phyloP scores from a whole-genome alignment of 768 basidiomycete genomes.

The Gymnopilus junonius region DNA sequence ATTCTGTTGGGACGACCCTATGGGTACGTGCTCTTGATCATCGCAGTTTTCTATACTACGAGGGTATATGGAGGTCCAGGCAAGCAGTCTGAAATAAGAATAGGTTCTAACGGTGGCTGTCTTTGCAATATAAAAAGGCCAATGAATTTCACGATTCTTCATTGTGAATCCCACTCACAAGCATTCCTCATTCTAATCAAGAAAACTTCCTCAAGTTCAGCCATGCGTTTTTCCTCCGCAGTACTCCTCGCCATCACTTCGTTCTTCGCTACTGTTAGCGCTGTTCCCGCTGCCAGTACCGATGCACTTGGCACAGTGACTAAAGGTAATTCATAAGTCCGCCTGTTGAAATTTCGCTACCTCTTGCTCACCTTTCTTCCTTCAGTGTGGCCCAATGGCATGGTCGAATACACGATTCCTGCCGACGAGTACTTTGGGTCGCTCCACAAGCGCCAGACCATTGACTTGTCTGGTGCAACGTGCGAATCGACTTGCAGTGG shows the following conservation, averaged over 20 bases:
- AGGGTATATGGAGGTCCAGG: too few species aligned
- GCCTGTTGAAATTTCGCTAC: background rate
- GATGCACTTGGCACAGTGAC: background rate
- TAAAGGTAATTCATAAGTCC: too few species aligned
- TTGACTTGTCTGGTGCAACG: background rate
- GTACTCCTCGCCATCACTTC: background rate
- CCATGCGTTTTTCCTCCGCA: background rate
- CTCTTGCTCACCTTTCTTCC: background rate
- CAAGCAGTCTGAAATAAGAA: too few species aligned
- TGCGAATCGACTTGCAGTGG: slow-evolving; percentile 5
- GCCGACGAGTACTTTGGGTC: background rate
- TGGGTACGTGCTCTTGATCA: too few species aligned
- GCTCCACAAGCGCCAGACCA: background rate
- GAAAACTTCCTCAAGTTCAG: background rate
- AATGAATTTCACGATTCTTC: background rate
- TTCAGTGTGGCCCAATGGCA: background rate
- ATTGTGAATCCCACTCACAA: slow-evolving; percentile 3
- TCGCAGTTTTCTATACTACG: too few species aligned
- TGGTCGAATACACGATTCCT: background rate
- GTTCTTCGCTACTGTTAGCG: background rate
- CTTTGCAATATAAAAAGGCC: background rate
- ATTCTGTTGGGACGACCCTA: too few species aligned
- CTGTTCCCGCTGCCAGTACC: background rate
- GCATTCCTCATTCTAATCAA: background rate
- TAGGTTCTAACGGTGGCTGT: background rate